A percentile compares a stretch with the other conserved stretches of the same genome.
Conservation (phyloP, 331 rosid species). For the Pyrus hybrid region DNA sequence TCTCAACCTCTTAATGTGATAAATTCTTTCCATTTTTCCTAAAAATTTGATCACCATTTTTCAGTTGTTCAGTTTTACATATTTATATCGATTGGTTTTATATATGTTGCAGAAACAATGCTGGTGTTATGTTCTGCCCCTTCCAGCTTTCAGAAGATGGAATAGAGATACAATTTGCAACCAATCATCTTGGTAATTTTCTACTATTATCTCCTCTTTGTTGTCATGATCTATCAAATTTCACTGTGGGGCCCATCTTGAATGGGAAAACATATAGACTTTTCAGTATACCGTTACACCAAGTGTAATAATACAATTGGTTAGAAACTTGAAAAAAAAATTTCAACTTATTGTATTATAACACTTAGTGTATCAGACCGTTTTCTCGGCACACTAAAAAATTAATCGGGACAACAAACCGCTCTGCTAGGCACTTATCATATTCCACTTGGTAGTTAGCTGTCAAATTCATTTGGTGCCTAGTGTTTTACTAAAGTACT, state of each 20-base stretch:
- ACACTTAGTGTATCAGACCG: too few species aligned
- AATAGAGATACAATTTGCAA: constrained; percentile 82
- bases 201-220: not conserved
- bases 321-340: too few species aligned
- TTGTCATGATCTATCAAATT: not conserved
- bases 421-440: too few species aligned
- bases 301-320: too few species aligned
- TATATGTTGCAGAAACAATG: constrained; percentile 69
- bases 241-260: not conserved
- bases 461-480: not conserved
- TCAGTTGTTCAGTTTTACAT: not conserved
- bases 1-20: constrained; percentile 75
- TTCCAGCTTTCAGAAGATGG: constrained; percentile 74
- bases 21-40: not conserved
- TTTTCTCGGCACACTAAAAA: too few species aligned
- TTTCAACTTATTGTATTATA: too few species aligned
- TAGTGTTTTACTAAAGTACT: not conserved
- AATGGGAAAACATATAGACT: too few species aligned
- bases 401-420: too few species aligned
- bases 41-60: not conserved
- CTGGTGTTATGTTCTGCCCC: constrained; percentile 97
- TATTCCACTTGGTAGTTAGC: not conserved
- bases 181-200: constrained; percentile 70
- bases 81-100: not conserved
- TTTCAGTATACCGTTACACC: too few species aligned